Evolutionary conservation across 768 basidiomycete species (phyloP).

Genomic region (Gyrodon lividus): DNA sequence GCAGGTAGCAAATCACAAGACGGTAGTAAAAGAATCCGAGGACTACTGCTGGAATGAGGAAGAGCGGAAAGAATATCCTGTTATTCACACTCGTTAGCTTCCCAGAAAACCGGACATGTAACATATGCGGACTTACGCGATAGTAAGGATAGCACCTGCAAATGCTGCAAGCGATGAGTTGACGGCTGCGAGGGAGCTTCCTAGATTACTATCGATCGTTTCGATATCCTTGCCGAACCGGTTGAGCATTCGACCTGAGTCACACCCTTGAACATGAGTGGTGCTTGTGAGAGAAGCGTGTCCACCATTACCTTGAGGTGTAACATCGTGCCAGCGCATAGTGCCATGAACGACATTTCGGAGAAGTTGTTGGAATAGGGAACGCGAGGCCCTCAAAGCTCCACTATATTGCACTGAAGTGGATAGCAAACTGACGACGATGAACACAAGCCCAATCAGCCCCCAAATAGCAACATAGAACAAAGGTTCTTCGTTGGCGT

Average conservation of each 20-base stretch:
- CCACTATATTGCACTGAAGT: constrained; percentile 58
- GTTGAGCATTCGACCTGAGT: constrained; percentile 71
- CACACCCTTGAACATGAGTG: background rate
- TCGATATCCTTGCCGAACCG: constrained; percentile 83
- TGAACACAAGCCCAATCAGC: constrained; percentile 49
- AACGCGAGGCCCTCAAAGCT: constrained; percentile 28
- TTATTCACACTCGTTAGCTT: constrained; percentile 8
- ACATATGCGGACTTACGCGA: constrained; percentile 45
- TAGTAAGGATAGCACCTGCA: constrained; percentile 65
- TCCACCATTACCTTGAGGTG: constrained; percentile 54
- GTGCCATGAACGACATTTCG: constrained; percentile 69
- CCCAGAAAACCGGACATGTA: background rate
- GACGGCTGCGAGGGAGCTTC: constrained; percentile 66
- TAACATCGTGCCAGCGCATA: constrained; percentile 76
- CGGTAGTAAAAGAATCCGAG: constrained; percentile 70
- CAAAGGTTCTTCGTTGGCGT: constrained; percentile 55
- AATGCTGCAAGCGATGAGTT: constrained; percentile 73
- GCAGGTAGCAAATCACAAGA: constrained; percentile 65
- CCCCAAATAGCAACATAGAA: constrained; percentile 69
- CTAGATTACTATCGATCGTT: constrained; percentile 72
- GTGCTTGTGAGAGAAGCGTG: background rate
- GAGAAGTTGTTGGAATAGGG: constrained; percentile 49
- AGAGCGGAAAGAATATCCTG: constrained; percentile 71
- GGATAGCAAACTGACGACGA: constrained; percentile 43
- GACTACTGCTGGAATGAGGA: constrained; percentile 69